Conservation (phyloP, 2,329 filamentous ascomycete species). For the Sarocladium brachiariae region DNA sequence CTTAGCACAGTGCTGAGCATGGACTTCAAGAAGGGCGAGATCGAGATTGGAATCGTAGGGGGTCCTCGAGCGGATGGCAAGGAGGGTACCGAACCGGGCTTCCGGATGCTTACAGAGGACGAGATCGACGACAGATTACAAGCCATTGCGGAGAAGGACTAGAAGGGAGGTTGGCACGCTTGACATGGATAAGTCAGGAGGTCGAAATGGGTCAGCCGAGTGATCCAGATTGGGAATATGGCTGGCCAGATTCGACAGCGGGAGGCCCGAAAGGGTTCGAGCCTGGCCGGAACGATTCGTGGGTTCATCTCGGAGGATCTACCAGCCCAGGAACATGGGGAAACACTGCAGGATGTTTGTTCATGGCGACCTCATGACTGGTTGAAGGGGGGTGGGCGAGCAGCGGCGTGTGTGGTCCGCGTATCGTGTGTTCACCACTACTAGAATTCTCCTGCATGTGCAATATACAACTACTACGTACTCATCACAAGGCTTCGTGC, state of each 20-base stretch:
- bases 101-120: slow-evolving; percentile 88
- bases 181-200: not conserved
- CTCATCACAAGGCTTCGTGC: too few species aligned
- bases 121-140: slow-evolving; percentile 98
- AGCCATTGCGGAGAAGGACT: slow-evolving; percentile 98
- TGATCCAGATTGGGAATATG: not conserved
- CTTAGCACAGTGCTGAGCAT: slow-evolving; percentile 95
- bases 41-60: slow-evolving; percentile 96
- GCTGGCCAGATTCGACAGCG: not conserved
- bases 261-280: not conserved
- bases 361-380: not conserved
- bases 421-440: slow-evolving; percentile 1
- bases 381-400: not conserved
- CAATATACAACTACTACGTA: slow-evolving; percentile 1
- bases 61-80: slow-evolving; percentile 76
- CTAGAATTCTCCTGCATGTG: slow-evolving; percentile 7
- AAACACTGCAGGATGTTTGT: not conserved
- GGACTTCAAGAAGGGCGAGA: slow-evolving; percentile 98
- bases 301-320: slow-evolving; percentile 1
- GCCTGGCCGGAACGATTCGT: not conserved
- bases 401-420: too few species aligned
- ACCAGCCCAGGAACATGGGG: not conserved
- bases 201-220: not conserved
- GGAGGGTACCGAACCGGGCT: slow-evolving; percentile 71
- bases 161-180: slow-evolving; percentile 20